phyloP scores from a whole-genome alignment of 1,284 basidiomycete genomes.

The Mycena sp. region DNA sequence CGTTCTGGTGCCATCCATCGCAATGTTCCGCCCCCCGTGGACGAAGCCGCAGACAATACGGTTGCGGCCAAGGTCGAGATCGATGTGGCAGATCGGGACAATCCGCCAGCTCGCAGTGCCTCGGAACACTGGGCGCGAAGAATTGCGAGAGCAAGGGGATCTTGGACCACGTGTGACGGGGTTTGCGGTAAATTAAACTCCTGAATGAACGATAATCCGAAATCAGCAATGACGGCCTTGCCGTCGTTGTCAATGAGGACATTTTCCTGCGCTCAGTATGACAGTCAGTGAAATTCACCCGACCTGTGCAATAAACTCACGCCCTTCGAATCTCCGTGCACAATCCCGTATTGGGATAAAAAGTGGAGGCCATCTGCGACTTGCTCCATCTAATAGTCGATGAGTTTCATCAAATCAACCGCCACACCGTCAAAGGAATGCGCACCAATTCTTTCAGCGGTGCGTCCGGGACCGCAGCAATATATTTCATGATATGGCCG shows the following conservation, averaged over 20 bases:
- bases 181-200: neutral
- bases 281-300: too few species aligned
- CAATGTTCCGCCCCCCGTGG: conserved; percentile 31
- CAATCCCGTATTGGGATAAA: conserved; percentile 30
- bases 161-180: neutral
- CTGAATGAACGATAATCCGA: conserved; percentile 31
- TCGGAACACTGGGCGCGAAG: neutral
- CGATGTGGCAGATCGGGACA: neutral
- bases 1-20: conserved; percentile 42
- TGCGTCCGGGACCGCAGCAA: conserved; percentile 6
- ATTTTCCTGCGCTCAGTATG: conserved; percentile 34
- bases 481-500: conserved; percentile 31
- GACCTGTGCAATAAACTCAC: conserved; percentile 26
- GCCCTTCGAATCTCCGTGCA: conserved; percentile 39
- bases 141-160: neutral
- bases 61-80: conserved; percentile 3
- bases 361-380: conserved; percentile 34
- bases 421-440: neutral
- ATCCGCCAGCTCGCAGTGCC: neutral
- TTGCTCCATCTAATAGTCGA: conserved; percentile 29
- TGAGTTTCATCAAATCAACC: neutral
- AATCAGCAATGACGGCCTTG: conserved; percentile 35
- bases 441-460: conserved; percentile 29
- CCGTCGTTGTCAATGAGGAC: conserved; percentile 33
- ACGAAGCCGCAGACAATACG: neutral